A percentile compares a stretch with the other conserved stretches of the same genome.
Evolutionary conservation across 371 early-diverging fungal species (phyloP).

Genomic region (Mucor piriformis): DNA sequence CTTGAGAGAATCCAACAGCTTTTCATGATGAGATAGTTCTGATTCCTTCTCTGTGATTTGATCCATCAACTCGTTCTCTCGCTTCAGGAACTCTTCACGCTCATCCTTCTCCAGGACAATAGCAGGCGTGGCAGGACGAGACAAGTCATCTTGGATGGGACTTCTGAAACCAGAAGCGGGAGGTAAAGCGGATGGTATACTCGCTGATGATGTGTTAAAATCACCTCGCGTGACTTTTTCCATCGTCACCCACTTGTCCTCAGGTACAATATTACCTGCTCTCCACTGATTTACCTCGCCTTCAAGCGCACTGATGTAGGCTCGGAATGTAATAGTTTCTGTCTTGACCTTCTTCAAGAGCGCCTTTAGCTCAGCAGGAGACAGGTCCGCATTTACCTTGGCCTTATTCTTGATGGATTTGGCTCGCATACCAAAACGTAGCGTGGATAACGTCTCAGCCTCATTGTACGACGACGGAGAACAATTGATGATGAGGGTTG

Average conservation of each 20-base stretch:
- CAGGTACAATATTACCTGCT: slow-evolving; percentile 72
- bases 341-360: slow-evolving; percentile 86
- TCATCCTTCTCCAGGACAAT: slow-evolving; percentile 82
- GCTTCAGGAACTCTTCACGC: slow-evolving; percentile 87
- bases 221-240: slow-evolving; percentile 64
- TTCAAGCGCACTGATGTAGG: slow-evolving; percentile 81
- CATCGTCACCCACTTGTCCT: slow-evolving; percentile 74
- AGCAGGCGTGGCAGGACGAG: slow-evolving; percentile 79
- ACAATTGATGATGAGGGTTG: slow-evolving; percentile 95
- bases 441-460: slow-evolving; percentile 92
- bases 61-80: slow-evolving; percentile 93
- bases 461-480: slow-evolving; percentile 95
- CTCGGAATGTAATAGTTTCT: slow-evolving; percentile 77
- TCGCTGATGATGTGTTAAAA: slow-evolving; percentile 41
- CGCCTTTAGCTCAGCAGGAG: slow-evolving; percentile 89
- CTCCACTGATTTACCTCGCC: slow-evolving; percentile 90
- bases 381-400: slow-evolving; percentile 93
- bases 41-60: slow-evolving; percentile 86
- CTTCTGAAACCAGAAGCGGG: slow-evolving; percentile 56
- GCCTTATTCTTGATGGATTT: slow-evolving; percentile 99
- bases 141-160: slow-evolving; percentile 45
- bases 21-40: slow-evolving; percentile 59
- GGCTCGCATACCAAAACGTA: slow-evolving; percentile 97
- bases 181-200: slow-evolving; percentile 36
- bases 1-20: slow-evolving; percentile 57